These are phyloP conservation scores for Pythium dissimile DNA, from an alignment of 352 stramenopile species.

Conservation along the genomic window DNA sequence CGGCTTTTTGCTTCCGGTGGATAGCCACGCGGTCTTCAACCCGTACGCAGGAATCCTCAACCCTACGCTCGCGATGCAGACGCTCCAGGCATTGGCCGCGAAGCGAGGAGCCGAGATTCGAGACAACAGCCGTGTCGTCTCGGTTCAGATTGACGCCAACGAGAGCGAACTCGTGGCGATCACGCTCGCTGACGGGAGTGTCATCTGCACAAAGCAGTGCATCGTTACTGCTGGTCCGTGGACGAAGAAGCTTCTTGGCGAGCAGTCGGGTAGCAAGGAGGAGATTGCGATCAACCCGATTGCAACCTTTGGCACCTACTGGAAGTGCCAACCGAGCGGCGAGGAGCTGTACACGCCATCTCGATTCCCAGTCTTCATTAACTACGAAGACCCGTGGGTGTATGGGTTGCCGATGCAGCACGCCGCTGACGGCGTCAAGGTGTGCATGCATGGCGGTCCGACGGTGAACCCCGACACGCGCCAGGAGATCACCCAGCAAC, in stretches of 20 bases:
- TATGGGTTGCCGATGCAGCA: conserved; percentile 57
- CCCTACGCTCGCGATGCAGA: conserved; percentile 46
- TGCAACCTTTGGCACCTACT: conserved; percentile 65
- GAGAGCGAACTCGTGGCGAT: conserved; percentile 28
- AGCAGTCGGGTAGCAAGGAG: conserved; percentile 1
- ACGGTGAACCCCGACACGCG: conserved; percentile 41
- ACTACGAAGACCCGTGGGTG: conserved; percentile 44
- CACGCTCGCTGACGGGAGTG: conserved; percentile 25
- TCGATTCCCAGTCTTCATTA: conserved; percentile 68
- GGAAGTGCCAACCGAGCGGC: conserved; percentile 30
- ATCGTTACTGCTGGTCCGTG: conserved; percentile 59
- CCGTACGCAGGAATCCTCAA: conserved; percentile 49
- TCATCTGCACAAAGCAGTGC: conserved; percentile 32
- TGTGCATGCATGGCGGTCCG: conserved; percentile 59
- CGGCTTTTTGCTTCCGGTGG: conserved; percentile 37
- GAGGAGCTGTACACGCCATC: conserved; percentile 37
- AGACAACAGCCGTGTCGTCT: conserved; percentile 23
- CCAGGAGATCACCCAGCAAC: conserved; percentile 31
- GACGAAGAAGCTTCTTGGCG: conserved; percentile 40
- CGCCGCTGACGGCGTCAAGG: conserved; percentile 55
- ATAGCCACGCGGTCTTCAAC: conserved; percentile 46
- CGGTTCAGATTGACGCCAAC: conserved; percentile 6
- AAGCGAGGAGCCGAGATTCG: conserved; percentile 36
- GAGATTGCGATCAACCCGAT: conserved; percentile 53
- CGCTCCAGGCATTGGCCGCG: conserved; percentile 38